Percentiles rank a stretch among this genome's conserved stretches.
These are phyloP conservation scores for Hericium rajendrae DNA, from an alignment of 768 basidiomycete species.

Conservation along the genomic window DNA sequence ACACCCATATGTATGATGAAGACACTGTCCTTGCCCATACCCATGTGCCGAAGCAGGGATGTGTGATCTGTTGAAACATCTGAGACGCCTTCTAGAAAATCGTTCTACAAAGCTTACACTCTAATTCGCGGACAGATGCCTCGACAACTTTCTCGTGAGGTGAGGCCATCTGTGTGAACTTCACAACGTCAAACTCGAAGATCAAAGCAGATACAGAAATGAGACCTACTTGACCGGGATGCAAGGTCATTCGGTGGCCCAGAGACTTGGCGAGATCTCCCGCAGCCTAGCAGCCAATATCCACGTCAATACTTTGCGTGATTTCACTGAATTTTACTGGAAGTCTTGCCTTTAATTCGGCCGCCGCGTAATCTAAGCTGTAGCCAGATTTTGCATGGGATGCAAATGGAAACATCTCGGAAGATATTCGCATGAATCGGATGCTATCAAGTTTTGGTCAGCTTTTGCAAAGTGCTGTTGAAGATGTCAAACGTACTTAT, in stretches of 20 bases:
- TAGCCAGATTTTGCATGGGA: slow-evolving; percentile 78
- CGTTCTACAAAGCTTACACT: slow-evolving; percentile 27
- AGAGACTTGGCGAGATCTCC: slow-evolving; percentile 39
- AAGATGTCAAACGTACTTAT: slow-evolving; percentile 35
- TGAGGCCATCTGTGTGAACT: slow-evolving; percentile 71
- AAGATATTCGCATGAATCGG: slow-evolving; percentile 81
- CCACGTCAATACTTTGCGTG: too few relatives aligned
- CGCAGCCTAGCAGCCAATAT: slow-evolving; percentile 12
- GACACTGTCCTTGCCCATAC: slow-evolving; percentile 71
- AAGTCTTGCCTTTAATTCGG: slow-evolving; percentile 31
- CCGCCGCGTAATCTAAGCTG: slow-evolving; percentile 62
- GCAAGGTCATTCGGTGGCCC: slow-evolving; percentile 65
- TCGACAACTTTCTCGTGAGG: slow-evolving; percentile 67
- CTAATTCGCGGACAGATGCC: slow-evolving; percentile 69
- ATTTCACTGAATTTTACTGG: too few relatives aligned
- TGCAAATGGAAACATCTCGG: slow-evolving; percentile 90
- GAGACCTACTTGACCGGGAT: slow-evolving; percentile 60
- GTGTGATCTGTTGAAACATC: slow-evolving; percentile 45
- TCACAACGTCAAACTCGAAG: neutral
- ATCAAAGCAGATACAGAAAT: neutral
- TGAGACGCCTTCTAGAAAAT: neutral
- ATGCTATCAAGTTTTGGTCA: slow-evolving; percentile 35
- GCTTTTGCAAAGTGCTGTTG: neutral
- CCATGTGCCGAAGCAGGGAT: slow-evolving; percentile 83
- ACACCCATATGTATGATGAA: slow-evolving; percentile 80